Evolutionary conservation across 805 yeast species (phyloP).

Genomic region (Kodamaea lidongshanica): DNA sequence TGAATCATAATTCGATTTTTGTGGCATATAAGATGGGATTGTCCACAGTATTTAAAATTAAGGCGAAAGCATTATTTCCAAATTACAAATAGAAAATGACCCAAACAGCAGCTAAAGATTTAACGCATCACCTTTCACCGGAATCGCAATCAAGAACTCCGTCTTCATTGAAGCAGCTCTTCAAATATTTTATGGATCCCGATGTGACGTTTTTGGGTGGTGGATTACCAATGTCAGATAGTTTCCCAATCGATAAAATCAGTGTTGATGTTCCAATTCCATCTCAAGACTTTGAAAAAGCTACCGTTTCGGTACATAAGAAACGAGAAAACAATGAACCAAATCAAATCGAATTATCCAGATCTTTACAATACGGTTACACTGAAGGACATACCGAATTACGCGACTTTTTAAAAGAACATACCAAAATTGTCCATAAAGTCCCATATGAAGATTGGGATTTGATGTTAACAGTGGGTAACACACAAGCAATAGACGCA

Average conservation of each 20-base stretch:
- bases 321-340: conserved; percentile 16
- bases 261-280: conserved; percentile 68
- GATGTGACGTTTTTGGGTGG: conserved; percentile 87
- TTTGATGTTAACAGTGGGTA: conserved; percentile 66
- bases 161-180: conserved; percentile 79
- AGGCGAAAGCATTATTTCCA: too few relatives aligned
- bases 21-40: too few relatives aligned
- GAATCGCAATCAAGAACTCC: conserved; percentile 74
- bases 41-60: too few relatives aligned
- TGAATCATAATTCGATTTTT: too few relatives aligned
- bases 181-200: conserved; percentile 68
- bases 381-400: conserved; percentile 78
- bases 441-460: conserved; percentile 62
- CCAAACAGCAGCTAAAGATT: conserved; percentile 52
- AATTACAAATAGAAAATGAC: conserved; percentile 18
- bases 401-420: conserved; percentile 63
- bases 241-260: conserved; percentile 85
- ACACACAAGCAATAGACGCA: conserved; percentile 88
- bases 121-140: conserved; percentile 64
- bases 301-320: conserved; percentile 40
- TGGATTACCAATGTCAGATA: conserved; percentile 85
- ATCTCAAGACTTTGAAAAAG: conserved; percentile 35
- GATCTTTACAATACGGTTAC: conserved; percentile 88
- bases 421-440: conserved; percentile 49
- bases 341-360: conserved; percentile 55